Base-by-base conservation (phyloP, 371 early-diverging fungal genomes). In the Actinomortierella wolfii region DNA sequence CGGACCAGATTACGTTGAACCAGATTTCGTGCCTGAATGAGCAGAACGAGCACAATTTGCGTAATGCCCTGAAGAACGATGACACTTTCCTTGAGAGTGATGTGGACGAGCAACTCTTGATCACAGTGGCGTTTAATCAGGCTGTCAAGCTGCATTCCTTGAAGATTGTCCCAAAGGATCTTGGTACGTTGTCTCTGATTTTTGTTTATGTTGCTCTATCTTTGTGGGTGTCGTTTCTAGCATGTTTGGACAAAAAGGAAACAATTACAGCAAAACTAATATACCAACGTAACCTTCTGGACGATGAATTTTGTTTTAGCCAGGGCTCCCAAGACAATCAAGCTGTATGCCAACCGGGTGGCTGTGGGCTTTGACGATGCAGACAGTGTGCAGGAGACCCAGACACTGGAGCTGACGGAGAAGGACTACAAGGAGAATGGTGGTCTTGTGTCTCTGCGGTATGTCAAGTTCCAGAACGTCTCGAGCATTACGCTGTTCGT, bases 391-490 rank as follows among this genome's bases (percentile, higher is more conserved):
- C 68, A 83, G 51, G 88, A 87, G 51, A 92, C 93, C 3, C 95
- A 97, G 67, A 78, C 70, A 4, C 68, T 96, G 39, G 86, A 84
- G 43, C 65, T 96, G 59, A 78, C 81, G 8, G 83, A 85, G 54
- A 81, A 81, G 26, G 86, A 89, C 52, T 94, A 90, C 65, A 84
- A 83, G 58, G 83, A 80, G 34, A 82, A 88, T 42, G 81, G 79
- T 7, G 69, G 34, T 11, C 34, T 88, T n/a, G 83, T 85, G 13
- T 83, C 85, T 14, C 83, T 96, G 76, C 88, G 92, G 56, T 97
- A 92, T 78, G 97, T 97, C 60, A 92, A 93, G 67, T 97, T 94
- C 82, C 97, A 97, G 79, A 89, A 84, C 60, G 87, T 97, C 29
- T 87, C 75, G 54, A 85, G 78, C 49, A 56, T 93, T 52, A 80